Evolutionary conservation across 495 filamentous ascomycete species (phyloP).

Genomic region (Xeromyces bisporus): DNA sequence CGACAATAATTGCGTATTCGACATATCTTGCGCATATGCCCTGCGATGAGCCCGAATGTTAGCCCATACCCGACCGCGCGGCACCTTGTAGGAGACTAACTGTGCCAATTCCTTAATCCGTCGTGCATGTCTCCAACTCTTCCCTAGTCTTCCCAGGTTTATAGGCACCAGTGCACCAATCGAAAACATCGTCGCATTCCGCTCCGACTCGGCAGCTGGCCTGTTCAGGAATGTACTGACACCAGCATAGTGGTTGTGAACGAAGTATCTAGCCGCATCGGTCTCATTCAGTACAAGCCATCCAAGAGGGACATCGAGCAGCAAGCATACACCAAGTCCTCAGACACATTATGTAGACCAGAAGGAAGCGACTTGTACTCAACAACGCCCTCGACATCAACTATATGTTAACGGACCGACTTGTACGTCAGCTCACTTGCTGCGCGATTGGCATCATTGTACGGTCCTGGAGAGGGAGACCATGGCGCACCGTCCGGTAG

Average conservation of each 20-base stretch:
- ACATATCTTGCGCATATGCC: slow-evolving; percentile 19
- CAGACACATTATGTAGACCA: slow-evolving; percentile 71
- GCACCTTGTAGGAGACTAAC: slow-evolving; percentile 22
- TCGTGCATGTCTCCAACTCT: slow-evolving; percentile 76
- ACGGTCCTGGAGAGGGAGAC: slow-evolving; percentile 4
- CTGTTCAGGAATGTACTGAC: slow-evolving; percentile 84
- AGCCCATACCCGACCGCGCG: slow-evolving; percentile 3
- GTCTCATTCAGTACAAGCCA: background rate
- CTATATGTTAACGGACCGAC: slow-evolving; percentile 23
- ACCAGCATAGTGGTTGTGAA: slow-evolving; percentile 70
- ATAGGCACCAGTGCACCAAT: slow-evolving; percentile 78
- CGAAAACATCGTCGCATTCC: slow-evolving; percentile 84
- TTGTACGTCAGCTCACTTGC: slow-evolving; percentile 11
- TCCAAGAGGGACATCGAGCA: background rate
- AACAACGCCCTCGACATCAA: slow-evolving; percentile 74
- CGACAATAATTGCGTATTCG: slow-evolving; percentile 44
- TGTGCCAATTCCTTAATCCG: slow-evolving; percentile 56
- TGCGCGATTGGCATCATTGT: background rate
- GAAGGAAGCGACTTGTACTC: slow-evolving; percentile 93
- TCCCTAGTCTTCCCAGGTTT: slow-evolving; percentile 71
- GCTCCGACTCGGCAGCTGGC: slow-evolving; percentile 55
- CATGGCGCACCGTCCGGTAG: slow-evolving; percentile 36
- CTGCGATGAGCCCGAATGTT: slow-evolving; percentile 4
- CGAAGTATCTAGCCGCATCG: slow-evolving; percentile 50
- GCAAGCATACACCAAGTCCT: slow-evolving; percentile 58